Evolutionary conservation across 352 stramenopile species (phyloP).

Genomic region (Pythium scleroteichum): DNA sequence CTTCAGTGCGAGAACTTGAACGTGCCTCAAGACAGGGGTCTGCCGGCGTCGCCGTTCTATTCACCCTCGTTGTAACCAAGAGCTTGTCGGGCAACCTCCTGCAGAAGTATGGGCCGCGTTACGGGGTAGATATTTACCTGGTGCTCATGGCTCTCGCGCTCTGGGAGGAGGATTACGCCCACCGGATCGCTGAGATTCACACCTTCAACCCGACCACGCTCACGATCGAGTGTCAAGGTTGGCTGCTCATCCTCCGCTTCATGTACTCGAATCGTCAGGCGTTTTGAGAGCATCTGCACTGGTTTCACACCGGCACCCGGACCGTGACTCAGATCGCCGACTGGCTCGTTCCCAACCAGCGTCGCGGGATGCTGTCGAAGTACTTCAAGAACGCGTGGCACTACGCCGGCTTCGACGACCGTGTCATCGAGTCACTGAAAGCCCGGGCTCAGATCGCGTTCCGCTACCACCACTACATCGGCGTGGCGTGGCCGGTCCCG

Average conservation of each 20-base stretch:
- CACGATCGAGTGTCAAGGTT: too few relatives aligned
- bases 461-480: constrained; percentile 11
- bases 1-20: too few relatives aligned
- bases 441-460: background rate
- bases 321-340: background rate
- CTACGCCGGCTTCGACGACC: background rate
- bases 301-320: constrained; percentile 6
- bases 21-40: too few relatives aligned
- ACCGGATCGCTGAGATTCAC: too few relatives aligned
- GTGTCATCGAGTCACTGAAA: constrained; percentile 1
- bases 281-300: constrained; percentile 1
- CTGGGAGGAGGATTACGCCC: too few relatives aligned
- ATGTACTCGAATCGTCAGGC: background rate
- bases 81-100: too few relatives aligned
- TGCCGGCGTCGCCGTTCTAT: too few relatives aligned
- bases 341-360: background rate
- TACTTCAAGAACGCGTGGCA: constrained; percentile 3
- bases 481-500: background rate
- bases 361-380: background rate
- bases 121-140: too few relatives aligned
- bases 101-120: too few relatives aligned
- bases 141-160: too few relatives aligned
- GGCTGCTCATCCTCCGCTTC: background rate
- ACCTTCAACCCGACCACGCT: too few relatives aligned
- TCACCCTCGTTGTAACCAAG: too few relatives aligned